Evolutionary conservation across 1,284 basidiomycete species (phyloP).

Genomic region (Irpex lacteus): DNA sequence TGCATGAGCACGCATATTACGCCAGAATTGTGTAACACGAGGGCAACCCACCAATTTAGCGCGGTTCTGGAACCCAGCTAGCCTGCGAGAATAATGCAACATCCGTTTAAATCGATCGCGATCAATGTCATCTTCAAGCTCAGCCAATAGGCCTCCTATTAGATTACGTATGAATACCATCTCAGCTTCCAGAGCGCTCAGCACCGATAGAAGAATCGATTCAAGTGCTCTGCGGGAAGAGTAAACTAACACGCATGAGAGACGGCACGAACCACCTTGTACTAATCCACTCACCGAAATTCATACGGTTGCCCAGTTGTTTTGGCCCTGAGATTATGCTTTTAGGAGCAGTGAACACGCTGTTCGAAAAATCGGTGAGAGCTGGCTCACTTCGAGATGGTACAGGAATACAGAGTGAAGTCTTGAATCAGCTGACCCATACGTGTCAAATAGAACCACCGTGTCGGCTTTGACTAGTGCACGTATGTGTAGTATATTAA

Average conservation of each 20-base stretch:
- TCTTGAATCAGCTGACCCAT: slow-evolving; percentile 80
- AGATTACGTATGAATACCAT: slow-evolving; percentile 88
- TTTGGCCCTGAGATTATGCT: slow-evolving; percentile 80
- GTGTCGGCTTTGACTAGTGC: slow-evolving; percentile 93
- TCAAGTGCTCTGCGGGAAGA: slow-evolving; percentile 72
- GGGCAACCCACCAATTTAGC: slow-evolving; percentile 62
- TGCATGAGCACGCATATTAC: background rate
- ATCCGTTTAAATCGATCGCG: slow-evolving; percentile 89
- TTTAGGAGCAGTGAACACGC: slow-evolving; percentile 17
- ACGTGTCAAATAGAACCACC: slow-evolving; percentile 91
- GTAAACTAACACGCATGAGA: slow-evolving; percentile 19
- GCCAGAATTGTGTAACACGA: slow-evolving; percentile 1
- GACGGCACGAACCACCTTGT: slow-evolving; percentile 8
- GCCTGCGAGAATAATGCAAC: slow-evolving; percentile 84
- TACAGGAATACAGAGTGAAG: slow-evolving; percentile 86
- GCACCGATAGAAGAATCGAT: slow-evolving; percentile 83
- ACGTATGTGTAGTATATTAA: slow-evolving; percentile 93
- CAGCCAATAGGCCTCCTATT: slow-evolving; percentile 84
- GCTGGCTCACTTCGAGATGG: slow-evolving; percentile 69
- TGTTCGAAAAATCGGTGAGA: slow-evolving; percentile 10
- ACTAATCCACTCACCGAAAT: slow-evolving; percentile 65
- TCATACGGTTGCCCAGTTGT: slow-evolving; percentile 77
- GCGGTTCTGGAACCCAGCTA: slow-evolving; percentile 86
- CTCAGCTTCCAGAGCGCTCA: slow-evolving; percentile 90
- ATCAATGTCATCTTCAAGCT: slow-evolving; percentile 91